These are phyloP conservation scores for thale cress (Arabidopsis thaliana) DNA, from an alignment of 345 rosid genomes.

Conservation along the genomic window DNA sequence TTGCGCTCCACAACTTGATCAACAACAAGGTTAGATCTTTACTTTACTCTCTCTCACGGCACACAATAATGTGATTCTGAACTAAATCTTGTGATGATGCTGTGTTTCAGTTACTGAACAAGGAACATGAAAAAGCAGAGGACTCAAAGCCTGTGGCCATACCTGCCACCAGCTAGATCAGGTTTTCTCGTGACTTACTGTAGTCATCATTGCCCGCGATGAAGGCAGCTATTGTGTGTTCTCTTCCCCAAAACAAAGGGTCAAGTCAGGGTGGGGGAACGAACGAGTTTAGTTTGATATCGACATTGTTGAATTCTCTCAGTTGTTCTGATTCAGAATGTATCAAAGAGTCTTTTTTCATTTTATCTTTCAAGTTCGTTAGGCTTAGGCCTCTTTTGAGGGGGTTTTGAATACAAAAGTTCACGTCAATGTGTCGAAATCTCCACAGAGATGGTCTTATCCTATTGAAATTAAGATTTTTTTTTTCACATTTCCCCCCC, in stretches of 20 bases:
- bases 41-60: not conserved
- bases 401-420: conserved; percentile 34
- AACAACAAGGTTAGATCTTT: conserved; percentile 73
- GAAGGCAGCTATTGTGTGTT: conserved; percentile 31
- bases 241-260: not conserved
- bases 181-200: not conserved
- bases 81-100: conserved; percentile 11
- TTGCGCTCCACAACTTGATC: conserved; percentile 95
- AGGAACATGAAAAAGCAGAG: conserved; percentile 89
- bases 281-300: conserved; percentile 28
- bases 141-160: conserved; percentile 71
- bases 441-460: conserved; percentile 22
- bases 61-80: conserved; percentile 15
- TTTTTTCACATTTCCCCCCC: not conserved
- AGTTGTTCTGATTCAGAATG: conserved; percentile 30
- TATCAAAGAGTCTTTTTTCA: conserved; percentile 15
- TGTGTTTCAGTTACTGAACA: conserved; percentile 72
- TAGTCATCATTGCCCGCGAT: conserved; percentile 32
- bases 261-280: not conserved
- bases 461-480: not conserved
- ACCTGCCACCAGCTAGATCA: conserved; percentile 46
- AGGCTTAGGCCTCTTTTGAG: conserved; percentile 17
- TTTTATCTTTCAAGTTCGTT: conserved; percentile 23
- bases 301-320: conserved; percentile 1
- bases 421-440: conserved; percentile 44